Evolutionary conservation across 306 rosid genomes (phyloP), one percentile per base, ranked within the genome.

Genomic region (Dalbergia cochinchinensis): DNA sequence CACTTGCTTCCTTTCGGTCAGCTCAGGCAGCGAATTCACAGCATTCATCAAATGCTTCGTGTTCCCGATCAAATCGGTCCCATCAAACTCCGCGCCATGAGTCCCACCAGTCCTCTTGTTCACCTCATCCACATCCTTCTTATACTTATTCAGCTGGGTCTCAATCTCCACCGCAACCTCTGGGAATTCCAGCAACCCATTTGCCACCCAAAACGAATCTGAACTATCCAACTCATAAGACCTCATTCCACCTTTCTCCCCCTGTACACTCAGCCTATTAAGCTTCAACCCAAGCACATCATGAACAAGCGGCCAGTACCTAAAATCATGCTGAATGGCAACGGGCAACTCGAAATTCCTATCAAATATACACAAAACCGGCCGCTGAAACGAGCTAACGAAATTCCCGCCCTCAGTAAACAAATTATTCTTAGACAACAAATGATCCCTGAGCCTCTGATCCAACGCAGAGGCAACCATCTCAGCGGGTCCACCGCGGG

Each of bases 41-140:
- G 98, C 99, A 83, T 87, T 95, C 98, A 95, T 91, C 92, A 95
- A 89, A 90, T 93, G 97, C 85, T 91, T 89, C 0, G 99, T 95
- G 89, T 93, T 95, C 44, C 99, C 99, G 48, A 93, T 89, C 92
- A 95, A 69, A 87, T 95, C 96, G 31, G 97, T 85, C 71, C 98
- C 99, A 48, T 91, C 97, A 85, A 90, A 92, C 83, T 95, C 99
- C 0, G 98, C 86, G 2, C 93, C 97, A 22, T 86, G 91, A 74
- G 80, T 86, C 44, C 99, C 99, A 4, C 91, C 96, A 10, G 99
- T 95, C 74, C 94, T 87, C 83, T 90, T 89, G 81, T 95, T 95
- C 67, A 95, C 99, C 86, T 95, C 99, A 78, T 95, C 99, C 71
- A 95, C 97, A 74, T 95, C 99, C 80, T 65, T 95, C 87, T 95